A percentile compares a stretch with the other conserved stretches of the same genome.
These are phyloP conservation scores for Erysiphe pulchra DNA, from an alignment of 2,329 filamentous ascomycete genomes.

Conservation along the genomic window DNA sequence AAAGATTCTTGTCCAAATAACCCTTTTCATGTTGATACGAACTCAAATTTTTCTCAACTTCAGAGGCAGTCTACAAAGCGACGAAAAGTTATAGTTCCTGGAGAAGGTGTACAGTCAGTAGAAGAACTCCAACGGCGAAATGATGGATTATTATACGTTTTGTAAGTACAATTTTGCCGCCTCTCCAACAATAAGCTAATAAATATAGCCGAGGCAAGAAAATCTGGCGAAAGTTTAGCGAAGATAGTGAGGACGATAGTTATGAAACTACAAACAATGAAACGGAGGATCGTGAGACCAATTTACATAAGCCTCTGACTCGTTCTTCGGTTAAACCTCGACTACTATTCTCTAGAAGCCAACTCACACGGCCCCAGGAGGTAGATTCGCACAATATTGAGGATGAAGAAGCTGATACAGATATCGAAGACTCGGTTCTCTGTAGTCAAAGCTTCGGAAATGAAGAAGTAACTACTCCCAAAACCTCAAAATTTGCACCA, in stretches of 20 bases:
- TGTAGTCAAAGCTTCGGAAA: conserved; percentile 9
- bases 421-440: conserved; percentile 18
- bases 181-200: conserved; percentile 4
- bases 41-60: conserved; percentile 17
- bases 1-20: conserved; percentile 41
- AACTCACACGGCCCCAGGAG: conserved; percentile 25
- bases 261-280: conserved; percentile 11
- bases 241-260: conserved; percentile 4
- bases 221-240: conserved; percentile 35
- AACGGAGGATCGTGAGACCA: conserved; percentile 14
- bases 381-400: conserved; percentile 29
- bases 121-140: conserved; percentile 36
- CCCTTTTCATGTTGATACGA: conserved; percentile 35
- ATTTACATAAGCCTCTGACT: conserved; percentile 23
- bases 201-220: conserved; percentile 47
- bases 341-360: conserved; percentile 32
- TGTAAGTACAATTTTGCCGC: conserved; percentile 31
- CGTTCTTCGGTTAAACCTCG: conserved; percentile 47
- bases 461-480: conserved; percentile 21
- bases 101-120: conserved; percentile 21
- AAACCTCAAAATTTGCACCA: conserved; percentile 28
- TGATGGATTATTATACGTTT: conserved; percentile 51
- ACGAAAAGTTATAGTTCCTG: conserved; percentile 23
- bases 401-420: conserved; percentile 26
- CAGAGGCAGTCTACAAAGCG: conserved; percentile 27